A percentile compares a stretch with the other conserved stretches of the same genome.
Conservation (phyloP, 805 yeast species). For the Yamadazyma tumulicola region DNA sequence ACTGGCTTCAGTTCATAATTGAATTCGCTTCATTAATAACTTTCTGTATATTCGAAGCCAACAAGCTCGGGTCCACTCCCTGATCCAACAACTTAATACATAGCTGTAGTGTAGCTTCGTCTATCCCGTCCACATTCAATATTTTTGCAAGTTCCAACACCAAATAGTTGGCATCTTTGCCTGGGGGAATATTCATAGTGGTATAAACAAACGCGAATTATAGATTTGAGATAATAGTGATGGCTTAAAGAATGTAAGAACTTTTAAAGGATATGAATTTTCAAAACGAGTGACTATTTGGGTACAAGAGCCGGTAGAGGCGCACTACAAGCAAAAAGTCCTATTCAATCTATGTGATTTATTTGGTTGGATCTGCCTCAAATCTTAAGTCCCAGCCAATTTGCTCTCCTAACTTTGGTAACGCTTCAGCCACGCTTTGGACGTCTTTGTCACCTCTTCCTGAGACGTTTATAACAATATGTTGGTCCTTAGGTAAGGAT, state of each 20-base stretch:
- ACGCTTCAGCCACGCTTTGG: conserved; percentile 91
- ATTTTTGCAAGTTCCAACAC: conserved; percentile 23
- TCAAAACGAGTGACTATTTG: neutral
- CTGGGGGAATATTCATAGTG: neutral
- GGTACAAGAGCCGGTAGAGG: neutral
- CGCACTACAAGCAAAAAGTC: neutral
- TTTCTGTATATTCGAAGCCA: conserved; percentile 23
- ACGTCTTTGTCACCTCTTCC: conserved; percentile 99
- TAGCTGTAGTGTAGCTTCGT: conserved; percentile 27
- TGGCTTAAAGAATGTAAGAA: no score
- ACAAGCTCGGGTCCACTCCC: conserved; percentile 36
- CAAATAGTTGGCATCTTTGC: conserved; percentile 10
- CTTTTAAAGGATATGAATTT: neutral
- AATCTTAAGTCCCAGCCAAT: conserved; percentile 97
- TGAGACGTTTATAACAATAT: conserved; percentile 83
- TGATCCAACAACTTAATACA: conserved; percentile 32
- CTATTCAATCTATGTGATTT: conserved; percentile 7
- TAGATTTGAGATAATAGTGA: no score
- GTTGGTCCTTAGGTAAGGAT: conserved; percentile 72
- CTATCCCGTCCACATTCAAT: conserved; percentile 21
- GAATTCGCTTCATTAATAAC: conserved; percentile 25
- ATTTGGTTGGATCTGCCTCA: conserved; percentile 47
- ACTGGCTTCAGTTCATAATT: conserved; percentile 10
- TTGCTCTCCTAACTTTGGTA: conserved; percentile 84
- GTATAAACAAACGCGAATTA: no score